These are phyloP conservation scores for Abelmoschus esculentus DNA, from an alignment of 345 rosid genomes.

Conservation along the genomic window DNA sequence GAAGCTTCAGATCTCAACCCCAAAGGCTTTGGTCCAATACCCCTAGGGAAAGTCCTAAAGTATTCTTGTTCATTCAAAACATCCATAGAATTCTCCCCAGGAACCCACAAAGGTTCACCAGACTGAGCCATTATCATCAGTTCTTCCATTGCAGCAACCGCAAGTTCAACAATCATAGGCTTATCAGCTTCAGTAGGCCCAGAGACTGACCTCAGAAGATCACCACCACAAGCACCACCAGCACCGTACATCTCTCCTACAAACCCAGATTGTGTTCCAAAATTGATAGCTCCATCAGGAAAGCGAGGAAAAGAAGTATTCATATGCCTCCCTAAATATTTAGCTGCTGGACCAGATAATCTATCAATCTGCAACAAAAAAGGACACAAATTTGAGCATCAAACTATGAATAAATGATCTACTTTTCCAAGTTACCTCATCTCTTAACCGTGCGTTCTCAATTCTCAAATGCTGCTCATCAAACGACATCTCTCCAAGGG, in stretches of 20 bases:
- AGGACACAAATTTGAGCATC: neutral
- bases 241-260: constrained; percentile 68
- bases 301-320: constrained; percentile 37
- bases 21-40: constrained; percentile 70
- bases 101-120: constrained; percentile 71
- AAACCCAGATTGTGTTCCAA: constrained; percentile 47
- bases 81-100: constrained; percentile 36
- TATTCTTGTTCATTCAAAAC: constrained; percentile 73
- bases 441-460: too few relatives aligned
- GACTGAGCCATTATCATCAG: constrained; percentile 73
- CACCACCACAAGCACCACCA: neutral
- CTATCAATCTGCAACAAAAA: constrained; percentile 54
- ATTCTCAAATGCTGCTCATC: too few relatives aligned
- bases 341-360: constrained; percentile 76
- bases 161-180: constrained; percentile 84
- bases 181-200: constrained; percentile 80
- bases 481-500: too few relatives aligned
- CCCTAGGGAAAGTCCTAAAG: constrained; percentile 67
- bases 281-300: constrained; percentile 42
- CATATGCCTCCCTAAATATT: constrained; percentile 74
- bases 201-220: constrained; percentile 43
- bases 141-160: constrained; percentile 96
- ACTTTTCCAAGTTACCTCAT: too few relatives aligned
- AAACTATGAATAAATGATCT: neutral
- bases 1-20: constrained; percentile 81